A percentile compares a stretch with the other conserved stretches of the same genome.
These are phyloP conservation scores for Saraca asoca DNA, from an alignment of 331 rosid species.

Conservation along the genomic window DNA sequence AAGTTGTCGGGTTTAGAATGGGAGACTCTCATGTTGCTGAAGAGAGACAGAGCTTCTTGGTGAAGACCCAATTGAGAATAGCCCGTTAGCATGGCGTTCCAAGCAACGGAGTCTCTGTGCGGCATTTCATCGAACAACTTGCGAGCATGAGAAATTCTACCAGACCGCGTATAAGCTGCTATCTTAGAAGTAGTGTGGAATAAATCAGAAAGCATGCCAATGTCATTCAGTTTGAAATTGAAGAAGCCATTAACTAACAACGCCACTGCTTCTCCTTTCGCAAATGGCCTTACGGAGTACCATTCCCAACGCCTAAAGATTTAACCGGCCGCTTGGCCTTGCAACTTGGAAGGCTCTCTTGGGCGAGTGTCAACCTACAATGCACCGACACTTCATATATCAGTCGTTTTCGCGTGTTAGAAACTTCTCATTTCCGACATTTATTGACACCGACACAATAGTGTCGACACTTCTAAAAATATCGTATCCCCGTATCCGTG, in stretches of 20 bases:
- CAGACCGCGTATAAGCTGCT: constrained; percentile 36
- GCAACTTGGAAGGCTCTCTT: too few relatives aligned
- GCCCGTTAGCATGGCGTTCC: constrained; percentile 81
- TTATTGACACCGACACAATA: too few relatives aligned
- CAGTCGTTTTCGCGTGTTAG: too few relatives aligned
- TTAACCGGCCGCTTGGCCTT: too few relatives aligned
- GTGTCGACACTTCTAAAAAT: too few relatives aligned
- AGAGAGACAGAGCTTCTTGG: constrained; percentile 56
- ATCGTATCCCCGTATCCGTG: too few relatives aligned
- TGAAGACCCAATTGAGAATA: constrained; percentile 60
- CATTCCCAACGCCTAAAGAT: too few relatives aligned
- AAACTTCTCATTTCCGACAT: too few relatives aligned
- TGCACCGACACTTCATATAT: too few relatives aligned
- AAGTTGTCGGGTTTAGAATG: constrained; percentile 53
- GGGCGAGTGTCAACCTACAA: too few relatives aligned
- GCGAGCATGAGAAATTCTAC: constrained; percentile 59
- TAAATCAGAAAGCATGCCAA: constrained; percentile 53
- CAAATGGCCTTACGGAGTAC: too few relatives aligned
- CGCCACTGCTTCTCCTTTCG: background rate
- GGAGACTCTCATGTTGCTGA: constrained; percentile 56
- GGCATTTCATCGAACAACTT: constrained; percentile 70
- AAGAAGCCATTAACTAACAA: background rate
- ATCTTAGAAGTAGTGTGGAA: constrained; percentile 60
- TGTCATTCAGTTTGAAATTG: constrained; percentile 36
- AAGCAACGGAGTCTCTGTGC: constrained; percentile 60